These are phyloP conservation scores for Brassica napus DNA, from an alignment of 345 rosid genomes.

Conservation along the genomic window Da-Ae NC_063434.1:25835001-25835500, in stretches of 20 bases:
- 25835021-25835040: slow-evolving; percentile 58
- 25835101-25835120: not conserved
- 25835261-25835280: not conserved
- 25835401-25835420: not conserved
- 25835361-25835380: no score
- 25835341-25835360: no score
- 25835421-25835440: not conserved
- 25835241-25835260: not conserved
- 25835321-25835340: not conserved
- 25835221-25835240: not conserved
- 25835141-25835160: slow-evolving; percentile 17
- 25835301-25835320: not conserved
- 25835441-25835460: not conserved
- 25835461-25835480: not conserved
- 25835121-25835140: slow-evolving; percentile 8
- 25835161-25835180: slow-evolving; percentile 35
- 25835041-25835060: slow-evolving; percentile 51
- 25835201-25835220: not conserved
- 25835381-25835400: no score
- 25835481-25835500: not conserved
- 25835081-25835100: not conserved
- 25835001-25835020: slow-evolving; percentile 28
- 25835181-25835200: slow-evolving; percentile 3
- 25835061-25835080: slow-evolving; percentile 31
- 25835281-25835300: not conserved